Percentiles rank a stretch among this genome's conserved stretches.
phyloP scores from a whole-genome alignment of 1,284 basidiomycete species.

The Pisolithus thermaeus region DNA sequence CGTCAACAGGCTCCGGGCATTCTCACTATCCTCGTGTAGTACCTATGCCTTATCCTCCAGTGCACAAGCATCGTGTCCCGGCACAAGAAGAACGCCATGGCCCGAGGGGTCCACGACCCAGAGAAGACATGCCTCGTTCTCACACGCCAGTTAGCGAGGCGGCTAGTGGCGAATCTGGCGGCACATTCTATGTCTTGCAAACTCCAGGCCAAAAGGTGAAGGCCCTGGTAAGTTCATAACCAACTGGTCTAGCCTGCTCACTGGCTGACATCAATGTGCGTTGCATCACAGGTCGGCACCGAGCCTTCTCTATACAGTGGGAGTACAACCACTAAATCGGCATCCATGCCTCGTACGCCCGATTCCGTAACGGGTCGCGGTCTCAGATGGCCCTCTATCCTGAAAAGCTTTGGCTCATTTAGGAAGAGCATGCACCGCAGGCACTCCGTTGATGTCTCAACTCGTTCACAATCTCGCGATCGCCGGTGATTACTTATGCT shows the following conservation, averaged over 20 bases:
- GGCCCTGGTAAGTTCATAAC: conserved; percentile 51
- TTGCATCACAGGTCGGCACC: conserved; percentile 34
- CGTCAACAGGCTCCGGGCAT: conserved; percentile 36
- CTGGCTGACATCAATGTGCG: conserved; percentile 7
- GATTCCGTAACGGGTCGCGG: conserved; percentile 20
- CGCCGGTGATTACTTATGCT: conserved; percentile 13
- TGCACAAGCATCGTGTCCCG: conserved; percentile 26
- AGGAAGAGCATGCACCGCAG: conserved; percentile 34
- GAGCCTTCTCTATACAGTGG: conserved; percentile 45
- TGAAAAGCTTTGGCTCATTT: too few species aligned
- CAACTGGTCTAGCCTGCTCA: conserved; percentile 3
- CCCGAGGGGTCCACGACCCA: conserved; percentile 27
- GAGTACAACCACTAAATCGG: conserved; percentile 46
- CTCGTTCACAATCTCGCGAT: conserved; percentile 13
- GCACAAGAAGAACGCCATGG: conserved; percentile 28
- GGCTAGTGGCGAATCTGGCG: conserved; percentile 47
- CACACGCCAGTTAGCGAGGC: conserved; percentile 34
- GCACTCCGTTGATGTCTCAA: conserved; percentile 38
- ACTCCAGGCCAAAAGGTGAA: conserved; percentile 63
- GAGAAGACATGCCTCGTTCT: conserved; percentile 18
- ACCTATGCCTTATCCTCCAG: conserved; percentile 33
- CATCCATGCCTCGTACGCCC: conserved; percentile 34
- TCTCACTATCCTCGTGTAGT: conserved; percentile 30
- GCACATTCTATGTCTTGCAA: conserved; percentile 69
- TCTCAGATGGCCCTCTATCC: conserved; percentile 39